Conservation (phyloP, 495 filamentous ascomycete genomes). For the Aspergillus funiculosus region DNA sequence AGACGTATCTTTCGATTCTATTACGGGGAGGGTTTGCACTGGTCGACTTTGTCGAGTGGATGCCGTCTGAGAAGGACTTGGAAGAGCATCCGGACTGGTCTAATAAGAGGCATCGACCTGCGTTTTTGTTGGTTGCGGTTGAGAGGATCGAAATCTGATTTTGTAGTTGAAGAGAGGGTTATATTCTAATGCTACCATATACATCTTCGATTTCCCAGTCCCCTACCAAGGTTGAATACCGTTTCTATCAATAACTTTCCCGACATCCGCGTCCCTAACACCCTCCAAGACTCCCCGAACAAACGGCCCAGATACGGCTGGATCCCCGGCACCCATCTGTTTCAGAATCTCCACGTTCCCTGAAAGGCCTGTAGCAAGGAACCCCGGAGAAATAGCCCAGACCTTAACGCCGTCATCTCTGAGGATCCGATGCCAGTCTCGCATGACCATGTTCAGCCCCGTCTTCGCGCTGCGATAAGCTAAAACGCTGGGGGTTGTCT, state of each 20-base stretch:
- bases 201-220: too few species aligned
- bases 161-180: too few species aligned
- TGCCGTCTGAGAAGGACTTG: constrained; percentile 15
- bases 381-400: constrained; percentile 50
- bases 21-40: constrained; percentile 20
- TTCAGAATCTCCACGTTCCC: constrained; percentile 28
- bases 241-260: constrained; percentile 33
- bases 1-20: constrained; percentile 21
- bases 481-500: constrained; percentile 17
- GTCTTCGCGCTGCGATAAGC: constrained; percentile 53
- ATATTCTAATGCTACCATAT: too few species aligned
- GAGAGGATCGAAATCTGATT: constrained; percentile 13
- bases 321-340: constrained; percentile 39
- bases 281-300: constrained; percentile 44
- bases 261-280: constrained; percentile 41
- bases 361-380: constrained; percentile 49
- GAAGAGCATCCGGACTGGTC: constrained; percentile 15
- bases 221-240: constrained; percentile 41
- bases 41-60: constrained; percentile 22
- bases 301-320: constrained; percentile 38
- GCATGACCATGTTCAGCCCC: constrained; percentile 62
- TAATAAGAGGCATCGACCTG: constrained; percentile 20
- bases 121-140: constrained; percentile 20
- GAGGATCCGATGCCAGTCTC: constrained; percentile 48
- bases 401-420: constrained; percentile 57